Evolutionary conservation across 2,329 filamentous ascomycete genomes (phyloP).

Genomic region (Tolypocladium guangdongense): DNA sequence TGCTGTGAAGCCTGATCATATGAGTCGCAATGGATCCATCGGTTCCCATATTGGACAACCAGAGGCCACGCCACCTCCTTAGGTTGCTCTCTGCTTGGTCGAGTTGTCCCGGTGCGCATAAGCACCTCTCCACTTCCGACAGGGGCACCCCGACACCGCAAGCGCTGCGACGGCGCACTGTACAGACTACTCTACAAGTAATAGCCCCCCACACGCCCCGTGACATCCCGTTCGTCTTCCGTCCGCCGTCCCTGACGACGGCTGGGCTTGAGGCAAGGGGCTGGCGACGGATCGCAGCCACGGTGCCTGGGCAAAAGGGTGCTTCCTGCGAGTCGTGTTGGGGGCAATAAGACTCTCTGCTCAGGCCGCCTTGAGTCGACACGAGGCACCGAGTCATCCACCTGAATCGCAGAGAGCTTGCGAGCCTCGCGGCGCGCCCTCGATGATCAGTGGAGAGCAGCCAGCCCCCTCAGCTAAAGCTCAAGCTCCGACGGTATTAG

Average conservation of each 20-base stretch:
- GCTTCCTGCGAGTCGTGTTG: neutral
- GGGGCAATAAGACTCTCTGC: neutral
- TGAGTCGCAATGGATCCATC: neutral
- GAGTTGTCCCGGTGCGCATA: neutral
- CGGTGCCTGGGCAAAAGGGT: neutral
- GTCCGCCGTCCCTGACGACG: neutral
- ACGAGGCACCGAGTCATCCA: neutral
- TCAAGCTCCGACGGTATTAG: neutral
- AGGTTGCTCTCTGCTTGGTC: neutral
- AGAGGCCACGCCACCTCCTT: neutral
- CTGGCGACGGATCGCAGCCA: neutral
- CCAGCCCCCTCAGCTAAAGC: neutral
- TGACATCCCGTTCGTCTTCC: neutral
- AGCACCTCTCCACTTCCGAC: neutral
- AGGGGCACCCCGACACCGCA: neutral
- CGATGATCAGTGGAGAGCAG: neutral
- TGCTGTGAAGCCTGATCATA: neutral
- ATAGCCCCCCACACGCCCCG: neutral
- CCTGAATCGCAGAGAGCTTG: neutral
- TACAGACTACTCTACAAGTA: too few relatives aligned
- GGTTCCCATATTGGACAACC: neutral
- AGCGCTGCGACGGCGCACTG: neutral
- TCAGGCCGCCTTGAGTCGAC: neutral
- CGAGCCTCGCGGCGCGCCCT: neutral
- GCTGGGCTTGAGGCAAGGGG: neutral